These are phyloP conservation scores for Sordariomycetes sp. DNA, from an alignment of 2,329 filamentous ascomycete genomes.

Conservation along the genomic window DNA sequence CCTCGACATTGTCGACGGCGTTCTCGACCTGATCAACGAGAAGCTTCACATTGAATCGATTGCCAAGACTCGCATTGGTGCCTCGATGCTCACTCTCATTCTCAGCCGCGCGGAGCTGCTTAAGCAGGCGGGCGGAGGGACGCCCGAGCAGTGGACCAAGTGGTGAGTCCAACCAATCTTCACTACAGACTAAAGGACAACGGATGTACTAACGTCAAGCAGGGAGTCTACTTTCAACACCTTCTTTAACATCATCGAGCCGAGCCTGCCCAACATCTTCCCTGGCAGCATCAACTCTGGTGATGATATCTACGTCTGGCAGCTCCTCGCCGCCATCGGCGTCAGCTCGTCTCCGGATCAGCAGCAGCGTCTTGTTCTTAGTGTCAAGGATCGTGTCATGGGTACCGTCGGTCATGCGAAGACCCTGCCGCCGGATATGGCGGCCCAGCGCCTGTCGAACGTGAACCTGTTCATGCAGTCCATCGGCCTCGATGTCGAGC, in stretches of 20 bases:
- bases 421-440: conserved; percentile 77
- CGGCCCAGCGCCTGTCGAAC: conserved; percentile 69
- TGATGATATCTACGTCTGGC: conserved; percentile 96
- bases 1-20: conserved; percentile 79
- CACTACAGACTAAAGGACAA: not conserved
- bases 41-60: conserved; percentile 76
- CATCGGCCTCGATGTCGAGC: conserved; percentile 93
- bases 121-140: conserved; percentile 63
- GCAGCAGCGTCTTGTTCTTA: conserved; percentile 85
- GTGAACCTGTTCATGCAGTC: conserved; percentile 98
- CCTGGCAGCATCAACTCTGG: conserved; percentile 79
- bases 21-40: conserved; percentile 73
- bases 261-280: conserved; percentile 74
- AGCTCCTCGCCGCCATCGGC: conserved; percentile 89
- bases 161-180: conserved; percentile 40
- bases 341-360: conserved; percentile 89
- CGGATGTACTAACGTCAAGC: not conserved
- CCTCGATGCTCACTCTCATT: conserved; percentile 85
- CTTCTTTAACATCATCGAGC: conserved; percentile 80
- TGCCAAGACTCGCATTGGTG: conserved; percentile 73
- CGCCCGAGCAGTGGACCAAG: conserved; percentile 63
- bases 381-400: conserved; percentile 96
- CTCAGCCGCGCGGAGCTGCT: conserved; percentile 87
- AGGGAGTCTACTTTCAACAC: conserved; percentile 69
- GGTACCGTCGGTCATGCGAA: conserved; percentile 84